Evolutionary conservation across 2,329 filamentous ascomycete genomes (phyloP), one percentile per base, ranked within the genome.

Genomic region (Amphichorda felina): DNA sequence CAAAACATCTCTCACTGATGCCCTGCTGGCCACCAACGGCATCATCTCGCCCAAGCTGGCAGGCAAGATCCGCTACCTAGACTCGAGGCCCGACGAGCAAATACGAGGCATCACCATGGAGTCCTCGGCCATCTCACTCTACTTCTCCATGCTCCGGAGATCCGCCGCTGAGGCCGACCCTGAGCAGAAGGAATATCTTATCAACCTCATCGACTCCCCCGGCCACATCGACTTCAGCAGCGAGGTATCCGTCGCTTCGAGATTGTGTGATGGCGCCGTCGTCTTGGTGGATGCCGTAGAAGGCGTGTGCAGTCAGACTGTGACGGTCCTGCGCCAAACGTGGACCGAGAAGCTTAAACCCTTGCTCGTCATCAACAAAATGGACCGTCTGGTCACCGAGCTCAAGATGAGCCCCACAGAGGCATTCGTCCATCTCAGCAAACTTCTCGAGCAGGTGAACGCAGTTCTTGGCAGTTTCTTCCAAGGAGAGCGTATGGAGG

Each of bases 61-160:
- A 38, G 91, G 91, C 57, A 96, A 96, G 68, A 93, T 98, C 59
- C 82, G 91, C 45, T 98, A 96, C 53, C 77, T 98, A 40, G 91
- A 98, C 62, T 96, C 91, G 16, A 72, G 91, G 30, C 89, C 89
- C 2, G 91, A 98, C 59, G 91, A 98, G 58, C 91, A 98, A 61
- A 73, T 84, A 13, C 81, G 91, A 44, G 91, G 91, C 38, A 98
- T 98, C 53, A 98, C 91, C n/a, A 98, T 98, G 91, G 91, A 98
- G 58, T 96, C 91, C 0, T 96, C 89, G 5, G 91, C 91, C 42
- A 98, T 98, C 44, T 96, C 91, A 1, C 68, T 98, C 24, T 93
- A 83, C 60, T 98, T 98, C 57, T 93, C 88, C 25, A 85, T 96
- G 72, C 65, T 94, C 36, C 74, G 88, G 45, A 75, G 85, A 45